A percentile compares a stretch with the other conserved stretches of the same genome.
Conservation (phyloP, 2,329 filamentous ascomycete genomes). For the Fusarium napiforme region DNA sequence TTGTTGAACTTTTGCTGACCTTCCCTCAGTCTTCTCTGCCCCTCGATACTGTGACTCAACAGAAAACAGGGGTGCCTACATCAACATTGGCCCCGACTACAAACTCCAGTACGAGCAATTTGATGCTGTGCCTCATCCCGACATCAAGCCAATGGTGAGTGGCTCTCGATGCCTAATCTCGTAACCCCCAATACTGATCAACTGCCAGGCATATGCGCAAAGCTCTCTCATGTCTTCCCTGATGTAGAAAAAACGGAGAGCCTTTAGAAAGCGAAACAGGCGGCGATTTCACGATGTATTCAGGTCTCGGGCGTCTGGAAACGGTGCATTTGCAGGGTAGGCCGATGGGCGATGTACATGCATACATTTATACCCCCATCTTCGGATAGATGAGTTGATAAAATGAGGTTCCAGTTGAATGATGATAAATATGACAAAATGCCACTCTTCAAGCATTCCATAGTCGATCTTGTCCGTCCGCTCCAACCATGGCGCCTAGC, state of each 20-base stretch:
- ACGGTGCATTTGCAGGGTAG: slow-evolving; percentile 41
- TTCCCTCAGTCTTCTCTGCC: slow-evolving; percentile 83
- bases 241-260: slow-evolving; percentile 62
- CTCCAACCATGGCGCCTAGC: slow-evolving; percentile 69
- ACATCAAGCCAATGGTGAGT: slow-evolving; percentile 89
- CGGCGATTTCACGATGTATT: slow-evolving; percentile 28
- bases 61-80: slow-evolving; percentile 97
- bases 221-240: slow-evolving; percentile 82
- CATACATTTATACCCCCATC: slow-evolving; percentile 45
- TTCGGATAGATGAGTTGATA: slow-evolving; percentile 30
- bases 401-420: slow-evolving; percentile 34
- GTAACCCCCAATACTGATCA: slow-evolving; percentile 26
- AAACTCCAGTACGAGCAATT: slow-evolving; percentile 95
- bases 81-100: slow-evolving; percentile 92
- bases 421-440: slow-evolving; percentile 27
- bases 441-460: slow-evolving; percentile 56
- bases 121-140: slow-evolving; percentile 94
- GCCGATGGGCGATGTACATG: slow-evolving; percentile 42
- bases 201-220: slow-evolving; percentile 79
- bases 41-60: slow-evolving; percentile 98
- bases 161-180: neutral
- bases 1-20: slow-evolving; percentile 14
- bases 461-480: slow-evolving; percentile 55
- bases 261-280: slow-evolving; percentile 28
- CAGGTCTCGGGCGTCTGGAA: slow-evolving; percentile 44